Percentiles rank a stretch among this genome's conserved stretches.
These are phyloP conservation scores for Ceratobasidium sp. DNA, from an alignment of 1,284 basidiomycete genomes.

Conservation along the genomic window DNA sequence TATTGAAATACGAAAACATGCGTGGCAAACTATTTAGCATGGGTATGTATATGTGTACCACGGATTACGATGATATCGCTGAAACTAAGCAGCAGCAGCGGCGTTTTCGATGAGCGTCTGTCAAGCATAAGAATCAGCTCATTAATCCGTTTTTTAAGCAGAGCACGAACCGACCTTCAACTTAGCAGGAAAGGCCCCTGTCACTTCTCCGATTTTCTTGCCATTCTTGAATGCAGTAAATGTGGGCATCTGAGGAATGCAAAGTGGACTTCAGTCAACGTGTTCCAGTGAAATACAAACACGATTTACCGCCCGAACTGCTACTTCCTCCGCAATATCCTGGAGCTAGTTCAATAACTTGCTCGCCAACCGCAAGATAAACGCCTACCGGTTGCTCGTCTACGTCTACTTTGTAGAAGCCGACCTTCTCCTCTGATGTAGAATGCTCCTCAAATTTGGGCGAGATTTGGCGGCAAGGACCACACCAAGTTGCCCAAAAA, in stretches of 20 bases:
- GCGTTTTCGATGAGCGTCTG: not conserved
- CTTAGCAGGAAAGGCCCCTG: slow-evolving; percentile 71
- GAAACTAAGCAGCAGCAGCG: not conserved
- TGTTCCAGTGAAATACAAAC: not conserved
- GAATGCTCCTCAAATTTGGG: slow-evolving; percentile 34
- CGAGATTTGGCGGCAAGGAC: slow-evolving; percentile 35
- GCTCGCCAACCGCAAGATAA: not conserved
- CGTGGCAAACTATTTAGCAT: too few relatives aligned
- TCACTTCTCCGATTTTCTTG: slow-evolving; percentile 70
- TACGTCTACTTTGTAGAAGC: slow-evolving; percentile 38
- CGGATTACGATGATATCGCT: too few relatives aligned
- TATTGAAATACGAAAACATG: too few relatives aligned
- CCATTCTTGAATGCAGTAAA: slow-evolving; percentile 82
- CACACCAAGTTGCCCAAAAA: slow-evolving; percentile 42
- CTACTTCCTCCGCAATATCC: slow-evolving; percentile 72
- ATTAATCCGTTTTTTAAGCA: not conserved
- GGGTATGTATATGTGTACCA: too few relatives aligned
- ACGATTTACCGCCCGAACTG: slow-evolving; percentile 69
- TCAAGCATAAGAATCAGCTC: not conserved
- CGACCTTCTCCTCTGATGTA: not conserved
- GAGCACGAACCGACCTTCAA: not conserved
- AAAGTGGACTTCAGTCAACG: not conserved
- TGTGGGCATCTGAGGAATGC: slow-evolving; percentile 73
- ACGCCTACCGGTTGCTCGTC: slow-evolving; percentile 24
- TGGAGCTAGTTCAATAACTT: slow-evolving; percentile 51